Percentiles rank a stretch among this genome's conserved stretches.
phyloP scores from a whole-genome alignment of 805 yeast species.

The Candida tibetensis region DNA sequence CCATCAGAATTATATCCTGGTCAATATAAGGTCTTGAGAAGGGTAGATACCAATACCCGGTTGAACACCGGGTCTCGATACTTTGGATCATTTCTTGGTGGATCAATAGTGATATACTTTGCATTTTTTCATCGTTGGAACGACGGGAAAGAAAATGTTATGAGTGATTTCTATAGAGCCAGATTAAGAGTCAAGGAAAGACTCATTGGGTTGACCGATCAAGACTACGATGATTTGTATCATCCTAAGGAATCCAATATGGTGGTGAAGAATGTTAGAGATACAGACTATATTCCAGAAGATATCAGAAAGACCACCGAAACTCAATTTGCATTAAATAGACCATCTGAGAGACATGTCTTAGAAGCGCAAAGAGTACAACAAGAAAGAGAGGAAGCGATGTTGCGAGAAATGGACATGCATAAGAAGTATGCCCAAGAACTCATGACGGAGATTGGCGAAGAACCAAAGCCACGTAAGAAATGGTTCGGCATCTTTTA shows the following conservation, averaged over 20 bases:
- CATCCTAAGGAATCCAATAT: constrained; percentile 41
- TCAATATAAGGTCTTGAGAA: constrained; percentile 66
- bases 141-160: constrained; percentile 74
- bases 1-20: constrained; percentile 73
- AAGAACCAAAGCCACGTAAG: constrained; percentile 13
- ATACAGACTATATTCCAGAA: constrained; percentile 42
- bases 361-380: constrained; percentile 69
- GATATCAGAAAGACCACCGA: constrained; percentile 44
- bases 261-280: constrained; percentile 43
- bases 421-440: constrained; percentile 22
- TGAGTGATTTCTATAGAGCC: constrained; percentile 62
- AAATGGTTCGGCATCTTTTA: constrained; percentile 17
- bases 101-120: constrained; percentile 52
- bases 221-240: constrained; percentile 62
- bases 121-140: constrained; percentile 82
- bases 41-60: constrained; percentile 50
- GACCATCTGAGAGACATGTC: constrained; percentile 69
- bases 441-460: constrained; percentile 12
- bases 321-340: constrained; percentile 50
- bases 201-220: constrained; percentile 54
- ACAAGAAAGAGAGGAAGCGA: constrained; percentile 62
- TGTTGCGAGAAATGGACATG: constrained; percentile 33
- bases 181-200: constrained; percentile 56
- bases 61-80: constrained; percentile 61
- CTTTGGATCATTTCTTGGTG: constrained; percentile 51